Percentiles rank a stretch among this genome's conserved stretches.
These are phyloP conservation scores for Hypoxylon sp. DNA, from an alignment of 2,329 filamentous ascomycete genomes.

Conservation along the genomic window DNA sequence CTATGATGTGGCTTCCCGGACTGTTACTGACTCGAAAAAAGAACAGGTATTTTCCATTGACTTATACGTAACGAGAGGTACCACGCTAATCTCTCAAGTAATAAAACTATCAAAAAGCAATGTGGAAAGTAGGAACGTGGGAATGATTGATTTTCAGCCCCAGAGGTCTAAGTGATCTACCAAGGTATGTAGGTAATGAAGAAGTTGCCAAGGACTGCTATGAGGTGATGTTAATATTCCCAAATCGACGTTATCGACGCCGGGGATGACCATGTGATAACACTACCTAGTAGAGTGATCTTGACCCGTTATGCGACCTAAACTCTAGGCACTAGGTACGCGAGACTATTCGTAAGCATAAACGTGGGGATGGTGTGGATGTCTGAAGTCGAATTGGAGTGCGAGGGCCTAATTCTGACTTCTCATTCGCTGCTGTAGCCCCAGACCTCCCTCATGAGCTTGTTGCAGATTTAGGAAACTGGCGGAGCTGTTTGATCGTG, in stretches of 20 bases:
- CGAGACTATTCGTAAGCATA: conserved; percentile 46
- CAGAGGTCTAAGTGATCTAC: not conserved
- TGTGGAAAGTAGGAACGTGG: not conserved
- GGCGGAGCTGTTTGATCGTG: conserved; percentile 38
- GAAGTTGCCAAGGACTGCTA: conserved; percentile 6
- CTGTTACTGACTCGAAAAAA: conserved; percentile 3
- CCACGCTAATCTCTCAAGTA: not conserved
- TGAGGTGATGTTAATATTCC: conserved; percentile 16
- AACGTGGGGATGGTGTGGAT: conserved; percentile 44
- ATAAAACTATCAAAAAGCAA: conserved; percentile 8
- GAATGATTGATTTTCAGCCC: not conserved
- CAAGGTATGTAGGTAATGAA: not conserved
- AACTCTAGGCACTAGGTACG: conserved; percentile 46
- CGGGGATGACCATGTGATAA: conserved; percentile 39
- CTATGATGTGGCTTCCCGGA: not conserved
- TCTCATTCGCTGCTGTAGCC: conserved; percentile 41
- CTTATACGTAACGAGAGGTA: not conserved
- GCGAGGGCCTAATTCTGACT: conserved; percentile 22
- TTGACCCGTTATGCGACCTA: conserved; percentile 40
- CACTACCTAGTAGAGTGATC: conserved; percentile 25
- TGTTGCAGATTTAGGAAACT: conserved; percentile 44
- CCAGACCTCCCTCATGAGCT: conserved; percentile 38
- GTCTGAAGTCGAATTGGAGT: conserved; percentile 40
- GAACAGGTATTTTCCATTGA: not conserved
- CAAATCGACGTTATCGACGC: conserved; percentile 27